phyloP scores from a whole-genome alignment of 495 filamentous ascomycete genomes.

The Talaromyces wortmannii region DNA sequence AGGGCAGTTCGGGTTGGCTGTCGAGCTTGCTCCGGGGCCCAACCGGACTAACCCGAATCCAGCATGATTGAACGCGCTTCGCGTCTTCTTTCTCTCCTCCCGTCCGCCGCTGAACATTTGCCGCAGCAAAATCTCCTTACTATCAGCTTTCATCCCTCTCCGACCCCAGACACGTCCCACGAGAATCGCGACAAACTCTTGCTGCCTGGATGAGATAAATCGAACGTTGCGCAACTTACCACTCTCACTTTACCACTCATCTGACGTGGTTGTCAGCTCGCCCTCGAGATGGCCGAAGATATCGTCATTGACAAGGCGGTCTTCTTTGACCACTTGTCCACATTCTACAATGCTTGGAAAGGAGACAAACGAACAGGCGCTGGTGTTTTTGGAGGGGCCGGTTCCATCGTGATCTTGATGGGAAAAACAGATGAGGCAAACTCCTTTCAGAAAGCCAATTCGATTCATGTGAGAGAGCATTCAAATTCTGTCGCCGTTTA shows the following conservation, averaged over 20 bases:
- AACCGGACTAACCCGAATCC: constrained; percentile 1
- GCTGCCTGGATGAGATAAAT: too few species aligned
- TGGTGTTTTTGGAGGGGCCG: constrained; percentile 73
- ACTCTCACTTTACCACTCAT: not conserved
- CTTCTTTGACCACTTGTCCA: constrained; percentile 87
- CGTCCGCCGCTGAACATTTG: not conserved
- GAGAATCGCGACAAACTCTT: too few species aligned
- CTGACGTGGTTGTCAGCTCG: not conserved
- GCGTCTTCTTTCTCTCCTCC: constrained; percentile 3
- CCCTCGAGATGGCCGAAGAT: constrained; percentile 47
- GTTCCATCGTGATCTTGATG: constrained; percentile 82
- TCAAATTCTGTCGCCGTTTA: constrained; percentile 25
- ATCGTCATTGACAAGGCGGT: constrained; percentile 85
- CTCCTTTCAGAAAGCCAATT: constrained; percentile 87
- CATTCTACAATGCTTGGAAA: constrained; percentile 88
- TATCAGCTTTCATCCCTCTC: not conserved
- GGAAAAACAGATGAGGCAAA: constrained; percentile 87
- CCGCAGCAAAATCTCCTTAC: not conserved
- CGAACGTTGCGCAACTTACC: not conserved
- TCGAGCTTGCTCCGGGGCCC: too few species aligned
- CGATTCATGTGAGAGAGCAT: constrained; percentile 62
- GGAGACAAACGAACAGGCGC: constrained; percentile 75
- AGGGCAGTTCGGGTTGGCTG: too few species aligned
- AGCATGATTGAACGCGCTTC: constrained; percentile 13
- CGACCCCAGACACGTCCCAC: not conserved